Conservation (phyloP, 371 early-diverging fungal species). For the Actinomortierella wolfii region DNA sequence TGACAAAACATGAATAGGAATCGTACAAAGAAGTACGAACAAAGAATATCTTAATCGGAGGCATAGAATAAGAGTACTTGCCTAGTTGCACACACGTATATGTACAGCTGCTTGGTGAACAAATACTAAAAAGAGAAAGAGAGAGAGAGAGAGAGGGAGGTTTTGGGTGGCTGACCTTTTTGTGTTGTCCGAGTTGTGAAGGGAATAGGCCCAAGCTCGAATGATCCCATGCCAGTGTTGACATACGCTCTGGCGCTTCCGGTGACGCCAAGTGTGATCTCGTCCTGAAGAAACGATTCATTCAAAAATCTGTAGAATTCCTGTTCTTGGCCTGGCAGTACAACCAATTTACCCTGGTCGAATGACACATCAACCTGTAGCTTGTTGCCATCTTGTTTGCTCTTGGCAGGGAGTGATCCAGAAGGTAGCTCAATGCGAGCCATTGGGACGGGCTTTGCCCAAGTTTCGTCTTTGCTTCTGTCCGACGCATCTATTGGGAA, state of each 20-base stretch:
- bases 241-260: slow-evolving; percentile 33
- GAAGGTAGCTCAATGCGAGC: slow-evolving; percentile 12
- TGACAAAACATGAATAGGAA: background rate
- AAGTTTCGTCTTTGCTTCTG: too few species aligned
- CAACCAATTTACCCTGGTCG: slow-evolving; percentile 5
- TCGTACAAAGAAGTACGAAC: too few species aligned
- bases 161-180: slow-evolving; percentile 15
- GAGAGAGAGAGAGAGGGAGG: too few species aligned
- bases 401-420: slow-evolving; percentile 21
- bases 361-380: slow-evolving; percentile 23
- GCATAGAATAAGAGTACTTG: background rate
- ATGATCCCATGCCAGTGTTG: slow-evolving; percentile 34
- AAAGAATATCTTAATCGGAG: too few species aligned
- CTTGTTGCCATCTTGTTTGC: slow-evolving; percentile 22
- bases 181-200: slow-evolving; percentile 31
- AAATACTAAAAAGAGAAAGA: too few species aligned
- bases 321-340: slow-evolving; percentile 6
- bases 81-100: background rate
- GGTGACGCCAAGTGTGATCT: slow-evolving; percentile 30
- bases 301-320: slow-evolving; percentile 35
- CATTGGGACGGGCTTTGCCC: too few species aligned
- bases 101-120: too few species aligned
- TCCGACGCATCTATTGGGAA: too few species aligned
- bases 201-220: slow-evolving; percentile 41
- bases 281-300: slow-evolving; percentile 26